Evolutionary conservation across 495 filamentous ascomycete genomes (phyloP).

Genomic region (Schizothecium vesticola): DNA sequence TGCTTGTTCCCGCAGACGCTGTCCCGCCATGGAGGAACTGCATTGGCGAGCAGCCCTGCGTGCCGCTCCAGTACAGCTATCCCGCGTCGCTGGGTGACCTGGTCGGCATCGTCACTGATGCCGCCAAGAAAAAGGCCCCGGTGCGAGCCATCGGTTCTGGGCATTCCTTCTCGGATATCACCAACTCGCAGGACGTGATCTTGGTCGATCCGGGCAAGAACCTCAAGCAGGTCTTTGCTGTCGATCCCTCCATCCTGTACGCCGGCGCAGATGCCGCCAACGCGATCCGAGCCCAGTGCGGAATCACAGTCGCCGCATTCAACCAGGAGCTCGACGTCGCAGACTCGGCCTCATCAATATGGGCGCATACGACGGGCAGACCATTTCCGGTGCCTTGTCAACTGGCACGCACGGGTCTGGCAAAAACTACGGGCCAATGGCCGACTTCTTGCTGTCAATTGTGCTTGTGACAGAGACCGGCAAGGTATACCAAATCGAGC

Average conservation of each 20-base stretch:
- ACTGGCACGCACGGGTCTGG: constrained; percentile 17
- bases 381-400: constrained; percentile 10
- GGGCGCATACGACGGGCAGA: constrained; percentile 17
- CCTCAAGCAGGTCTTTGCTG: neutral
- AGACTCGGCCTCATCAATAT: constrained; percentile 14
- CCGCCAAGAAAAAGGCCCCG: neutral
- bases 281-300: constrained; percentile 8
- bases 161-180: constrained; percentile 16
- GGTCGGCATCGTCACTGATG: constrained; percentile 8
- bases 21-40: constrained; percentile 11
- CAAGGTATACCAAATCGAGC: constrained; percentile 15
- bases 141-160: constrained; percentile 15
- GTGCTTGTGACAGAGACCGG: constrained; percentile 14
- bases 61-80: neutral
- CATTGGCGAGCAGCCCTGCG: constrained; percentile 8
- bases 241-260: neutral
- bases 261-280: constrained; percentile 5
- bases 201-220: constrained; percentile 1
- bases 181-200: constrained; percentile 3
- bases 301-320: constrained; percentile 11
- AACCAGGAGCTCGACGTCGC: constrained; percentile 5
- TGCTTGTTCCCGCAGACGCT: neutral
- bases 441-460: constrained; percentile 6
- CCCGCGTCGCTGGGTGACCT: constrained; percentile 1
- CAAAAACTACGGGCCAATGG: constrained; percentile 10